These are phyloP conservation scores for Parachaetomium inaequale DNA, from an alignment of 495 filamentous ascomycete species.

Conservation along the genomic window DNA sequence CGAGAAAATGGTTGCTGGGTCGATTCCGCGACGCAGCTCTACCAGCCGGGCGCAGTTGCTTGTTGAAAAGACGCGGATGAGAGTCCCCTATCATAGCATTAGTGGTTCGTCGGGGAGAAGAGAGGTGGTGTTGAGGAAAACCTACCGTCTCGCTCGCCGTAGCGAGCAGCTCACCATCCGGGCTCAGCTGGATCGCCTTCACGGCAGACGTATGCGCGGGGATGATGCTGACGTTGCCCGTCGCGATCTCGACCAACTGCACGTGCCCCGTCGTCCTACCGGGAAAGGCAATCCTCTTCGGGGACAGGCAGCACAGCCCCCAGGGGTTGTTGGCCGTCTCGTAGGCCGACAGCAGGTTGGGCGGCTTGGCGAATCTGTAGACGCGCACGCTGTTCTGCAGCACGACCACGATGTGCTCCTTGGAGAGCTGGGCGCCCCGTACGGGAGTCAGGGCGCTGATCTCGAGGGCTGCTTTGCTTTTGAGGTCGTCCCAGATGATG, in stretches of 20 bases:
- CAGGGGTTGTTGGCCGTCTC: slow-evolving; percentile 85
- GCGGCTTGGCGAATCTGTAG: slow-evolving; percentile 73
- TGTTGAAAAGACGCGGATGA: slow-evolving; percentile 80
- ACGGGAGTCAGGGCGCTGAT: slow-evolving; percentile 58
- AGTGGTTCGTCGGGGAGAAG: neutral
- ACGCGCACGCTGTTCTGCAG: slow-evolving; percentile 79
- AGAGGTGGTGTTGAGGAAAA: neutral
- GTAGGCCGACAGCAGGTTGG: slow-evolving; percentile 67
- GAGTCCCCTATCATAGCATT: slow-evolving; percentile 59
- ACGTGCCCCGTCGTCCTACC: slow-evolving; percentile 83
- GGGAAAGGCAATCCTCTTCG: slow-evolving; percentile 72
- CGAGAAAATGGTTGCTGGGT: slow-evolving; percentile 82
- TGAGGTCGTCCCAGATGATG: slow-evolving; percentile 88
- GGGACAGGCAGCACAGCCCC: slow-evolving; percentile 74
- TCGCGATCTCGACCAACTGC: slow-evolving; percentile 79
- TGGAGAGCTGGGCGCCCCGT: slow-evolving; percentile 72
- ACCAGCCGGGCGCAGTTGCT: slow-evolving; percentile 71
- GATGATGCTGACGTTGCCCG: slow-evolving; percentile 86
- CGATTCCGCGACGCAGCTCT: slow-evolving; percentile 83
- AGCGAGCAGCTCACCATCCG: slow-evolving; percentile 75
- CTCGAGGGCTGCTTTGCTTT: slow-evolving; percentile 65
- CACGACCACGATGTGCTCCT: slow-evolving; percentile 73
- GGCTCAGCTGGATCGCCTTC: slow-evolving; percentile 74
- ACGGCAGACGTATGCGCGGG: slow-evolving; percentile 81
- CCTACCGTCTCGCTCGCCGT: slow-evolving; percentile 84